These are phyloP conservation scores for Phytopythium helicoides DNA, from an alignment of 352 stramenopile genomes.

Conservation along the genomic window DNA sequence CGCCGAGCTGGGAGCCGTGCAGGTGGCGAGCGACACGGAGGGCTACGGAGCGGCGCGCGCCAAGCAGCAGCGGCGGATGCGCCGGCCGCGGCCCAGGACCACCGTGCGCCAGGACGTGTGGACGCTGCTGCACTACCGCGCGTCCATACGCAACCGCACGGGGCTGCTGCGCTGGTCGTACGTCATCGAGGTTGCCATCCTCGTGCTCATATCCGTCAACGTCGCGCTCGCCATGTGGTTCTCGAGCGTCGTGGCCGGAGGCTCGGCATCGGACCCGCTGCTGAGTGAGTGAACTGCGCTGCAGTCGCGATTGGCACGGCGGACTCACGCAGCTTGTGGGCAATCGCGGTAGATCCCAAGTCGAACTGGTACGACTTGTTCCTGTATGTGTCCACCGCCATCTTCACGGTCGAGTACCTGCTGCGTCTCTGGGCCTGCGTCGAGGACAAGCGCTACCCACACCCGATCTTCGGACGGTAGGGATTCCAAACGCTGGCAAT, in stretches of 20 bases:
- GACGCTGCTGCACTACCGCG: conserved; percentile 75
- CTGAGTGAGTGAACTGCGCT: conserved; percentile 6
- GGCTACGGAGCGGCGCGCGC: background rate
- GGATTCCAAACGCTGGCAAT: background rate
- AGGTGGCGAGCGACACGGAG: conserved; percentile 3
- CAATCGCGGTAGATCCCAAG: conserved; percentile 4
- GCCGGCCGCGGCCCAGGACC: conserved; percentile 1
- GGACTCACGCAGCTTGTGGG: no score
- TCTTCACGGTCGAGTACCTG: conserved; percentile 77
- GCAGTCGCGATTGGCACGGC: no score
- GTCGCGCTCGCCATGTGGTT: conserved; percentile 74
- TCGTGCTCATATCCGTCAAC: conserved; percentile 77
- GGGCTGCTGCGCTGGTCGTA: conserved; percentile 68
- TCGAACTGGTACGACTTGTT: conserved; percentile 73
- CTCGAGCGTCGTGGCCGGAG: conserved; percentile 27
- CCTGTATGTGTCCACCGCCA: conserved; percentile 67
- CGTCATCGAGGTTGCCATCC: conserved; percentile 55
- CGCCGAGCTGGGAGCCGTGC: background rate
- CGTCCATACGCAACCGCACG: conserved; percentile 55
- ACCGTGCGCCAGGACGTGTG: conserved; percentile 59
- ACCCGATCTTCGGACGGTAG: conserved; percentile 51
- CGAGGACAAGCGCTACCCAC: conserved; percentile 64
- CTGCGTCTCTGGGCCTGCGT: conserved; percentile 82
- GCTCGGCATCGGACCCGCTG: conserved; percentile 4
- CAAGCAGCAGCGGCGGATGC: background rate